Evolutionary conservation across 164 flowering plant species (phyloP).

Genomic region (Vitis rupestris): DNA sequence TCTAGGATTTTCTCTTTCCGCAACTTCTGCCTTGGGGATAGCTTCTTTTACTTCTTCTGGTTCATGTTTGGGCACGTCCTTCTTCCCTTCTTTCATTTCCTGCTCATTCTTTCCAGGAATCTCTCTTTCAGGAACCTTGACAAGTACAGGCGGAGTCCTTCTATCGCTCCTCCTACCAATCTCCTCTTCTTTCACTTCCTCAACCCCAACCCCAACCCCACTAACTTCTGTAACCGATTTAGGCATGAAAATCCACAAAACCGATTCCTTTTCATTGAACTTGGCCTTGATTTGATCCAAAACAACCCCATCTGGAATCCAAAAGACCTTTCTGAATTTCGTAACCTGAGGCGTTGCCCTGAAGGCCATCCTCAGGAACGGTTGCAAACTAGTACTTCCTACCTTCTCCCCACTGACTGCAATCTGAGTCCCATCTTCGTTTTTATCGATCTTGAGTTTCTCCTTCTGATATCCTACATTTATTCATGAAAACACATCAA

Average conservation of each 20-base stretch:
- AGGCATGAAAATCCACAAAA: constrained; percentile 53
- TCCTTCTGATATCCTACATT: constrained; percentile 50
- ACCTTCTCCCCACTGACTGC: constrained; percentile 47
- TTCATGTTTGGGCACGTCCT: background rate
- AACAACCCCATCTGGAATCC: constrained; percentile 58
- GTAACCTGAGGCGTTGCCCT: constrained; percentile 40
- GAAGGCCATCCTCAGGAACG: constrained; percentile 36
- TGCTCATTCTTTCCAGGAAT: background rate
- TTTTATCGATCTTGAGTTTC: constrained; percentile 50
- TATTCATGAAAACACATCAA: background rate
- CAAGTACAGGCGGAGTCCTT: constrained; percentile 4
- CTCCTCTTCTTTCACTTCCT: constrained; percentile 48
- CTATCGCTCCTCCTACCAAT: constrained; percentile 3
- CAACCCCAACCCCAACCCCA: constrained; percentile 42
- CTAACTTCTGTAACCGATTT: constrained; percentile 46
- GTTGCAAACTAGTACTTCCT: constrained; percentile 37
- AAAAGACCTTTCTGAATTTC: constrained; percentile 50
- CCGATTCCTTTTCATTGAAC: constrained; percentile 44
- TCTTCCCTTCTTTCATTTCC: background rate
- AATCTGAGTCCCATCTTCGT: constrained; percentile 51
- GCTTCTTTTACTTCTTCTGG: no score
- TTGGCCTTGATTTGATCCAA: constrained; percentile 56
- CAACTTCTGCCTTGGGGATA: background rate
- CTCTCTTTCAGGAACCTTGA: constrained; percentile 6
- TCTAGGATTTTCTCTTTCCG: background rate